These are phyloP conservation scores for Citrus hindsii DNA, from an alignment of 345 rosid genomes.

Conservation along the genomic window DNA sequence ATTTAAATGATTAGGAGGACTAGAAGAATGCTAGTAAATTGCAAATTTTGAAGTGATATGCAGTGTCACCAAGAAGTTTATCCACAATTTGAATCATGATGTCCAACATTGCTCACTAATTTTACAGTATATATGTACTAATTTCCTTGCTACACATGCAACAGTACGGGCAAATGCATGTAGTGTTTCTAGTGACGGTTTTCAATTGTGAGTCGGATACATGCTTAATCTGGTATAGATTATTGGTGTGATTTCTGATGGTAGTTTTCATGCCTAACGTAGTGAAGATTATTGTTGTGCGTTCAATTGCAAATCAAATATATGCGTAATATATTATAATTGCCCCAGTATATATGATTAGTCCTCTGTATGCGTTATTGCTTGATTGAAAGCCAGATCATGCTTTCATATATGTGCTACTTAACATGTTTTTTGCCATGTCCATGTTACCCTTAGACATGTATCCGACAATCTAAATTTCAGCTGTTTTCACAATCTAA, in stretches of 20 bases:
- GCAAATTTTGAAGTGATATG: neutral
- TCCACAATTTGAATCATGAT: constrained; percentile 1
- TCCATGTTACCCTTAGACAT: neutral
- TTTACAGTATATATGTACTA: neutral
- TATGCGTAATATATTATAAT: neutral
- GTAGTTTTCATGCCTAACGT: too few relatives aligned
- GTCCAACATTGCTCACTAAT: neutral
- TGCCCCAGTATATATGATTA: neutral
- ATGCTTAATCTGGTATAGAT: neutral
- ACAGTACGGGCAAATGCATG: neutral
- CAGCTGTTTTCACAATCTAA: neutral
- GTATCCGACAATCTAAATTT: neutral
- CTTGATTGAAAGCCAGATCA: neutral
- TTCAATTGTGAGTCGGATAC: neutral
- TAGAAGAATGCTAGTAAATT: neutral
- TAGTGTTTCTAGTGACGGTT: neutral
- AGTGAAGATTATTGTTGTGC: too few relatives aligned
- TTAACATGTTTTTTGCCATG: neutral
- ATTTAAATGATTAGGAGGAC: neutral
- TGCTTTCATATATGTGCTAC: neutral
- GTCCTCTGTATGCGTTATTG: neutral
- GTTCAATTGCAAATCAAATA: neutral
- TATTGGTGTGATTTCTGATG: neutral
- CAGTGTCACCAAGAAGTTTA: neutral
- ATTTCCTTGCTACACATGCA: neutral